Base-by-base conservation (phyloP, 2,329 filamentous ascomycete genomes). In the Diaporthe aspalathi region DNA sequence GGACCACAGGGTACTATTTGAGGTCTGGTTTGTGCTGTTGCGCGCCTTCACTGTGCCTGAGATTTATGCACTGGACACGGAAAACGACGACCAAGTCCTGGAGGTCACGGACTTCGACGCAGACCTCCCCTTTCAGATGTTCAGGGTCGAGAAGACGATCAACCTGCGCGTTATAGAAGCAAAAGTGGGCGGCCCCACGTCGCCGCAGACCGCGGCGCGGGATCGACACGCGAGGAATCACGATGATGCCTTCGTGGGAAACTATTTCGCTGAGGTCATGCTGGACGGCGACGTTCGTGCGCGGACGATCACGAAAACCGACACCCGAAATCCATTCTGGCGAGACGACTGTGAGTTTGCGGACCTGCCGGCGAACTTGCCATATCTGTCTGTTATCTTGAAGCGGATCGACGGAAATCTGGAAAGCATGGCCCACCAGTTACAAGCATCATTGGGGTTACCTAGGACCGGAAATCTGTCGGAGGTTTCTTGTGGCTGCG, bases 11-110 rank as follows among this genome's bases (percentile, higher is more conserved):
- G 90, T 97, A 8, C 86, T 97, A n/a, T 97, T 97, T 77, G 96
- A 99, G 79, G 96, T 98, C 16, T 99, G 96, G 96, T 95, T 97
- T 77, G 95, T 97, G 8, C 84, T 99, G 12, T 81, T 99, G 38
- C 90, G 95, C 73, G 94, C 95, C 0, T 98, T 98, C 80, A 94
- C 95, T 0, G 91, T 97, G 56, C 95, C 96, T 0, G 94, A 98
- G 76, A 86, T 98, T 16, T 98, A 97, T 78, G 93, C 91, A 2
- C 79, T 90, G 20, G 85, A 89, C 50, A 76, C 84, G 12, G 78
- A 83, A 16, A 81, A 82, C 20, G 80, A 80, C 35, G 81, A 83
- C 5, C 81, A 84, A 22, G 79, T 87, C 3, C 80, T 80, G 20
- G 86, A 86, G 71, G 77, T 82, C 71, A 79, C 74, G 35, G 85